Percentiles rank a stretch among this genome's conserved stretches.
These are phyloP conservation scores for Pseudonitzschia delicatissima DNA, from an alignment of 108 stramenopile genomes.

Conservation along the genomic window DNA sequence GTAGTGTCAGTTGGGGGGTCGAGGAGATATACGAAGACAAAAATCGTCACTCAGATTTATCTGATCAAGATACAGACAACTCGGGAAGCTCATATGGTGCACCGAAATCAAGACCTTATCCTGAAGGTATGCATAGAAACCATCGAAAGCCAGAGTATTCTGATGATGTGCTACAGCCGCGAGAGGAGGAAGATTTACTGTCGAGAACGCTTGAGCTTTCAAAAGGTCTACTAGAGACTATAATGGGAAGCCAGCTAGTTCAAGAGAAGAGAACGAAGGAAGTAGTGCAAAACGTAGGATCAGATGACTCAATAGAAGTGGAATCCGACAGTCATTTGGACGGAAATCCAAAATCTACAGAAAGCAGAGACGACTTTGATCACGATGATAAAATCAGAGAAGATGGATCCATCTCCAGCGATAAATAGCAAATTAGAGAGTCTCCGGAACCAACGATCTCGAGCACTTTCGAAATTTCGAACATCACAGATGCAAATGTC, in stretches of 20 bases:
- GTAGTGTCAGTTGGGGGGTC: conserved; percentile 29
- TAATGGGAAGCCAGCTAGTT: conserved; percentile 8
- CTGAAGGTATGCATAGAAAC: background rate
- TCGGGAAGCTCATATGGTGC: background rate
- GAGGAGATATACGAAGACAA: conserved; percentile 32
- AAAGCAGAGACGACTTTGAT: background rate
- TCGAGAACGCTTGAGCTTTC: conserved; percentile 32
- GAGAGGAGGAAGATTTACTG: conserved; percentile 28
- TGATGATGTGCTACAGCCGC: background rate
- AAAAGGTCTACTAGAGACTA: conserved; percentile 22
- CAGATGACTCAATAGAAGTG: background rate
- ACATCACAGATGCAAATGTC: background rate
- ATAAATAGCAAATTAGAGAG: conserved; percentile 14
- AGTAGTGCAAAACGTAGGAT: background rate
- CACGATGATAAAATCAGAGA: background rate
- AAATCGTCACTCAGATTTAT: background rate
- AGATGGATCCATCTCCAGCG: background rate
- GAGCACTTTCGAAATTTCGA: conserved; percentile 18
- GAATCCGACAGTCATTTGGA: too few species aligned
- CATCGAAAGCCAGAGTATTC: background rate
- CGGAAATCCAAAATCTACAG: background rate
- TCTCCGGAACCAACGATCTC: conserved; percentile 22
- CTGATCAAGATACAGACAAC: background rate
- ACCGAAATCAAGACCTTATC: background rate
- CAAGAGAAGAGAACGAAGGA: conserved; percentile 16